Conservation (phyloP, 1,139 yeast genomes). For the Debaryomyces subglobosus region DNA sequence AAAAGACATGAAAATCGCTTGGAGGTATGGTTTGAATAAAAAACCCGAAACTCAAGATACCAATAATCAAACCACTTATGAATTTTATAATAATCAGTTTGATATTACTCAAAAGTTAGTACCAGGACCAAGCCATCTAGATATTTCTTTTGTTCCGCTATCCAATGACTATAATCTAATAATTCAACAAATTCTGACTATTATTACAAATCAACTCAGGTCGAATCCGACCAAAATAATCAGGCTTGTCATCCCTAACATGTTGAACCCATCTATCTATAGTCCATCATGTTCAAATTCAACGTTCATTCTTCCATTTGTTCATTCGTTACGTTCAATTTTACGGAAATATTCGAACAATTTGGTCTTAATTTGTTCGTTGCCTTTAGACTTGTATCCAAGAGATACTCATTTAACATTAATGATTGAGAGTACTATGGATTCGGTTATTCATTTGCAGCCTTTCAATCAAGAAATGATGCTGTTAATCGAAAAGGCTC, state of each 20-base stretch:
- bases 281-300: slow-evolving; percentile 55
- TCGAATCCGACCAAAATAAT: slow-evolving; percentile 48
- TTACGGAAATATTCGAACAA: slow-evolving; percentile 50
- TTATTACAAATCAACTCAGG: slow-evolving; percentile 39
- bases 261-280: slow-evolving; percentile 80
- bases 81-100: slow-evolving; percentile 66
- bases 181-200: slow-evolving; percentile 43
- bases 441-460: slow-evolving; percentile 72
- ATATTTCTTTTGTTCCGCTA: slow-evolving; percentile 58
- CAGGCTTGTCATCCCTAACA: slow-evolving; percentile 72
- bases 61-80: slow-evolving; percentile 32
- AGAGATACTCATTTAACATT: slow-evolving; percentile 52
- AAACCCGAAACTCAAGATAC: slow-evolving; percentile 27
- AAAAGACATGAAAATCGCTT: slow-evolving; percentile 74
- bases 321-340: slow-evolving; percentile 62
- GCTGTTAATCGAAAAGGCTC: slow-evolving; percentile 65
- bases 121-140: slow-evolving; percentile 68
- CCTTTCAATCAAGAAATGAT: slow-evolving; percentile 82
- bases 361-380: slow-evolving; percentile 52
- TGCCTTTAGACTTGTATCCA: slow-evolving; percentile 72
- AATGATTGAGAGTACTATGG: slow-evolving; percentile 62
- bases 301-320: slow-evolving; percentile 57
- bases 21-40: slow-evolving; percentile 76
- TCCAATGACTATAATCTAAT: slow-evolving; percentile 24
- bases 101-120: slow-evolving; percentile 71